Base-by-base conservation (phyloP, 129 eudicot species). In the Saposhnikovia divaricata region DNA sequence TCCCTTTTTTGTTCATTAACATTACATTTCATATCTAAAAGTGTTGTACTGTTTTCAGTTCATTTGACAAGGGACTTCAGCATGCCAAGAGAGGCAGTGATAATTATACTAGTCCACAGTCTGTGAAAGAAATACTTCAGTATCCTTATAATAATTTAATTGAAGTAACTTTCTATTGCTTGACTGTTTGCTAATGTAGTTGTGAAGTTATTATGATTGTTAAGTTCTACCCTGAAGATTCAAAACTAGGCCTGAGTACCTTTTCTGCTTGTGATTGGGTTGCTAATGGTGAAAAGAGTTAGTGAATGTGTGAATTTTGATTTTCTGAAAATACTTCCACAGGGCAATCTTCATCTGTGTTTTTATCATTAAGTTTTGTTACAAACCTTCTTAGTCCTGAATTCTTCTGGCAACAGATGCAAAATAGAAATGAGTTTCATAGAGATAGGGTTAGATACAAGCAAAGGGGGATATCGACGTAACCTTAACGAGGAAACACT, bases 11-110 rank as follows among this genome's bases (percentile, higher is more conserved):
- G 40, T 39, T 37, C 27, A 10, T 37, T 9, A n/a, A 13, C 18
- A 61, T 14, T 78, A n/a, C 42, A 77, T 15, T 40, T 55, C 27
- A 77, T 57, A 16, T 77, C 48, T 39, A 18, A 59, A 57, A 73
- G 53, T 37, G 70, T 38, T 77, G 16, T 77, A 77, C 48, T 53
- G 27, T 51, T 80, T 50, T 65, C 86, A 93, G 96, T 72, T 86
- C 96, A 25, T 94, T 94, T 86, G 96, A 94, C 87, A 90, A 83
- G 87, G 98, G 93, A 55, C 81, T 94, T 79, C 92, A 85, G 78
- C 89, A 87, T 89, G 97, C 96, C 78, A 88, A 78, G 82, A 86
- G 86, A 53, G 88, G 87, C 78, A 85, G 80, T 71, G 79, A 72
- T n/a, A 61, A 2, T 65, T 86, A 84, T 83, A 78, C 92, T 31